Evolutionary conservation across 83 land plant genomes (phyloP), one percentile per base, ranked within the genome.

Genomic region (Picea engelmannii): DNA sequence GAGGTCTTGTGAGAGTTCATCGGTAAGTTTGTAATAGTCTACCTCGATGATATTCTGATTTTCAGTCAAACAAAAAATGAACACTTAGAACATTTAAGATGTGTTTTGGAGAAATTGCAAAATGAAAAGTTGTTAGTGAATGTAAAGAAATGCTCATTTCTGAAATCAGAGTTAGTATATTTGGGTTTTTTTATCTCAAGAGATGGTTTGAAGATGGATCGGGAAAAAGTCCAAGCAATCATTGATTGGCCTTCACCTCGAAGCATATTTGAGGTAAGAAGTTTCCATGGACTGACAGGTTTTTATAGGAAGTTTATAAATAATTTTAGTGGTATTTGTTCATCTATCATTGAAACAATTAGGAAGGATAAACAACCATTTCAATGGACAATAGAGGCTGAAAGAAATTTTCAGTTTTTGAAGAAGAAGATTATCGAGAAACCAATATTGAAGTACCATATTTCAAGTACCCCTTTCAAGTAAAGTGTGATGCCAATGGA

Each of bases 401-500:
- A 42, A 42, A 42, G 0, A 1, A 42, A 2, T 0, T 42, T 42
- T 42, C 44, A 42, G 1, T 6, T 42, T 4, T 42, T 42, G 2
- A 42, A 42, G 31, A 2, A 4, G 2, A 2, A 42, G 4, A 42
- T 42, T 42, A 42, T 6, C 2, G 44, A 42, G 4, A 4, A 42
- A 42, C 44, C 44, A 42, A 42, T 4, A 4, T 42, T 42, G 44
- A 42, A 0, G 44, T 42, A 42, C 44, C 44, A 4, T 0, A 42
- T 6, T 42, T 42, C 6, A 6, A 6, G 6, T 0, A 42, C 1
- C 44, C 44, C 0, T 81, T 81, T 66, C 78, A 73, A 42, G 44
- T 84, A 4, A 2, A 38, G 5, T 69, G 78, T 71, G 85, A 84
- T 84, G 84, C 86, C 3, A 81, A 69, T 1, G 35, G 24, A 13